Evolutionary conservation across 2,329 filamentous ascomycete genomes (phyloP).

Genomic region (Thielaviopsis cerberus): DNA sequence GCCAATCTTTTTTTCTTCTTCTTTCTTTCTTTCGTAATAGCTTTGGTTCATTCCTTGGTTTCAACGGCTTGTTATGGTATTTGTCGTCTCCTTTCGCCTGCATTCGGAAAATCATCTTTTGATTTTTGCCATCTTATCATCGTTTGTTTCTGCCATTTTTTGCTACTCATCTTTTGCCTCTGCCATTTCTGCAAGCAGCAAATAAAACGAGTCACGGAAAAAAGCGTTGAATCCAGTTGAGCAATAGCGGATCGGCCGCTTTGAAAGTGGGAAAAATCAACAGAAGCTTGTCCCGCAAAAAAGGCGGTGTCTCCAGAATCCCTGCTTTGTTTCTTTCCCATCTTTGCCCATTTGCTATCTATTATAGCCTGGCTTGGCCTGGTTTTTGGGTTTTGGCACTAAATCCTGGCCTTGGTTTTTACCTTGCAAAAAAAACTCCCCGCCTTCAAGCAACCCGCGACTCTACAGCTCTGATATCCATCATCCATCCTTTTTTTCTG

Average conservation of each 20-base stretch:
- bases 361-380: neutral
- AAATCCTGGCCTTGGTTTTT: neutral
- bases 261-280: neutral
- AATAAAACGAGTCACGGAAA: neutral
- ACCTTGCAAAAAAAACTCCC: neutral
- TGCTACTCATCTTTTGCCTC: neutral
- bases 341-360: neutral
- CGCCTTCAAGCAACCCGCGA: neutral
- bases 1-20: too few relatives aligned
- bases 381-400: neutral
- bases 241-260: neutral
- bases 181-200: neutral
- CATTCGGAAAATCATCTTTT: neutral
- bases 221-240: neutral
- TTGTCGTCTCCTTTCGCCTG: neutral
- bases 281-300: neutral
- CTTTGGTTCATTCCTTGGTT: neutral
- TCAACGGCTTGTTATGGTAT: neutral
- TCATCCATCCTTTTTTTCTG: neutral
- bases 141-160: neutral
- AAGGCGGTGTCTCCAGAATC: neutral
- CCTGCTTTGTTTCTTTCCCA: neutral
- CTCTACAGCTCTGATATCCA: neutral
- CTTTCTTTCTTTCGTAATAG: neutral
- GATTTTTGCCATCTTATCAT: neutral